A percentile compares a stretch with the other conserved stretches of the same genome.
These are phyloP conservation scores for Podaxis mareebaensis DNA, from an alignment of 768 basidiomycete genomes.

Conservation along the genomic window DNA sequence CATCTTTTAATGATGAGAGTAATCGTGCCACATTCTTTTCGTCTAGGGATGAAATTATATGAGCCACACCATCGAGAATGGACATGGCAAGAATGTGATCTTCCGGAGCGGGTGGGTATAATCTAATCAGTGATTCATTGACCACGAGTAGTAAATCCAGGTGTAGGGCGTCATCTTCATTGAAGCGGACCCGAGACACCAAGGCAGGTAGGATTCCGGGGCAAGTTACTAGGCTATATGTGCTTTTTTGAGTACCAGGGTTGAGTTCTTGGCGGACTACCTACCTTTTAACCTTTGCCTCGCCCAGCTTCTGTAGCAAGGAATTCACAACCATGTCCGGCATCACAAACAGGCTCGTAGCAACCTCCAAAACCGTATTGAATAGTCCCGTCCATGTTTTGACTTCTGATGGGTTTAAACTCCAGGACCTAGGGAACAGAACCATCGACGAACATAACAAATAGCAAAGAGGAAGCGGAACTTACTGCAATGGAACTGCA, in stretches of 20 bases:
- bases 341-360: not conserved
- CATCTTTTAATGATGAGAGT: slow-evolving; percentile 35
- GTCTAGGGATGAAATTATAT: slow-evolving; percentile 30
- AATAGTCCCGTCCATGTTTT: slow-evolving; percentile 2
- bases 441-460: not conserved
- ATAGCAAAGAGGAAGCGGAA: not conserved
- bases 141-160: slow-evolving; percentile 28
- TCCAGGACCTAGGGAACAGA: slow-evolving; percentile 29
- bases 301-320: not conserved
- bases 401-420: slow-evolving; percentile 40
- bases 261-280: not conserved
- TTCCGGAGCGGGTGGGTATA: slow-evolving; percentile 36
- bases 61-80: slow-evolving; percentile 36
- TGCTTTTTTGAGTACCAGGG: not conserved
- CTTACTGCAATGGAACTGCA: slow-evolving; percentile 48
- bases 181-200: slow-evolving; percentile 2
- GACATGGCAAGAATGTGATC: slow-evolving; percentile 25
- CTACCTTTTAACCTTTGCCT: not conserved
- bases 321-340: not conserved
- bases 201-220: not conserved
- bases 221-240: slow-evolving; percentile 1
- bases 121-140: slow-evolving; percentile 29
- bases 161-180: not conserved
- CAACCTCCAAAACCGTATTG: not conserved
- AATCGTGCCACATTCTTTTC: slow-evolving; percentile 31